phyloP scores from a whole-genome alignment of 2,329 filamentous ascomycete species.

The Exophiala phaeomuriformis region DNA sequence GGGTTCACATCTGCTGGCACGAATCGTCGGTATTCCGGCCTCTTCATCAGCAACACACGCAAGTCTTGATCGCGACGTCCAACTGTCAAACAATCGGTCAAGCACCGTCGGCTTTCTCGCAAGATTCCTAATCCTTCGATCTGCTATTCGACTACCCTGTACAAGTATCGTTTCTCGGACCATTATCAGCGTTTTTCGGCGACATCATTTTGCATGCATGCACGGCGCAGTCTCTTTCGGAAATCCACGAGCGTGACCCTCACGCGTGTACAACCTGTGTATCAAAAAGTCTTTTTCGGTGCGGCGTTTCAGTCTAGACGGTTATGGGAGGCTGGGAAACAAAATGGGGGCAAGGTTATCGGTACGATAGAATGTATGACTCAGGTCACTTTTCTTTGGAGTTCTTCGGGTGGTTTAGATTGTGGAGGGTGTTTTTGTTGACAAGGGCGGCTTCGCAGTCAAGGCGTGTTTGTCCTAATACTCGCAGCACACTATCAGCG shows the following conservation, averaged over 20 bases:
- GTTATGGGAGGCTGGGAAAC: constrained; percentile 11
- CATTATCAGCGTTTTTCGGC: constrained; percentile 24
- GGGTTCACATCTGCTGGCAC: background rate
- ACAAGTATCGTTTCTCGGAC: constrained; percentile 26
- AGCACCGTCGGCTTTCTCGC: constrained; percentile 5
- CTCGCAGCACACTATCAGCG: constrained; percentile 4
- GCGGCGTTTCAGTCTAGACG: constrained; percentile 23
- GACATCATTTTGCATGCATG: constrained; percentile 21
- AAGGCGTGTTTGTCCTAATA: constrained; percentile 9
- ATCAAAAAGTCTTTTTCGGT: constrained; percentile 21
- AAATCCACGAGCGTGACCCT: constrained; percentile 17
- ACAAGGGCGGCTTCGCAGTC: constrained; percentile 9
- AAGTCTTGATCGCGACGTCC: background rate
- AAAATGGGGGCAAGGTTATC: constrained; percentile 4
- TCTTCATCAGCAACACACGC: background rate
- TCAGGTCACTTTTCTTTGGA: constrained; percentile 25
- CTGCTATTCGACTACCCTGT: constrained; percentile 27
- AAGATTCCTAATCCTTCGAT: constrained; percentile 21
- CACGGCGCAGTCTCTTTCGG: constrained; percentile 19
- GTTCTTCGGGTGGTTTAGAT: constrained; percentile 9
- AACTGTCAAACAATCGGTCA: constrained; percentile 2
- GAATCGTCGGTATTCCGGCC: background rate
- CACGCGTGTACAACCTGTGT: constrained; percentile 25
- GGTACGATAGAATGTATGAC: constrained; percentile 25
- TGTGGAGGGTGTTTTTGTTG: background rate